These are phyloP conservation scores for Nothopassalora personata DNA, from an alignment of 2,329 filamentous ascomycete genomes.

Conservation along the genomic window DNA sequence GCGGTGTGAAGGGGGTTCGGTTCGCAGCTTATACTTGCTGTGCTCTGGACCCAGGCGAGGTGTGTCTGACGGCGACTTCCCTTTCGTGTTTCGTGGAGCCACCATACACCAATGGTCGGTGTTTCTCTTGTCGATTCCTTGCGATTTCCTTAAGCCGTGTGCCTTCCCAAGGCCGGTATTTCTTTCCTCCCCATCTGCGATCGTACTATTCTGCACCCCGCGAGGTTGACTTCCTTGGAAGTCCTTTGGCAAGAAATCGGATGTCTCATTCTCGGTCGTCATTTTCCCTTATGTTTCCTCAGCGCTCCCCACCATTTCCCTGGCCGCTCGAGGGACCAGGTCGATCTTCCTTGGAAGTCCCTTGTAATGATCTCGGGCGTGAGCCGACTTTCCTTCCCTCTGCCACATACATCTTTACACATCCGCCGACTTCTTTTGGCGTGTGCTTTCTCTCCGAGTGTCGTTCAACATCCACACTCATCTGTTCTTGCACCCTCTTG, in stretches of 20 bases:
- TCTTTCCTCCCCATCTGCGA: not conserved
- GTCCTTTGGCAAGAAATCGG: not conserved
- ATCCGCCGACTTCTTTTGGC: not conserved
- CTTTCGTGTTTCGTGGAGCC: not conserved
- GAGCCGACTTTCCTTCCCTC: not conserved
- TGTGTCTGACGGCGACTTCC: not conserved
- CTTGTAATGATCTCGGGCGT: not conserved
- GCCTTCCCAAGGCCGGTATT: not conserved
- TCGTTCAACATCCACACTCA: not conserved
- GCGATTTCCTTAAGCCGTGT: too few relatives aligned
- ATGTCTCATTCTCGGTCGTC: not conserved
- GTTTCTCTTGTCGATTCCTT: not conserved
- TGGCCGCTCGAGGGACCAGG: not conserved
- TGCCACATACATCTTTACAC: not conserved
- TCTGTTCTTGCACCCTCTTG: not conserved
- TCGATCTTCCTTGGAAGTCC: not conserved
- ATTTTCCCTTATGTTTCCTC: not conserved
- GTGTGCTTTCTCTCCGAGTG: not conserved
- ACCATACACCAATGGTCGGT: not conserved
- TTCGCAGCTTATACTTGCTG: not conserved
- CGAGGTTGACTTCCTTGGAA: not conserved
- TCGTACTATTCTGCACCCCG: not conserved
- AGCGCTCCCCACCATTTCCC: not conserved
- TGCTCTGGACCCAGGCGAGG: not conserved
- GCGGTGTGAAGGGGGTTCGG: not conserved